phyloP scores from a whole-genome alignment of 805 yeast genomes.

The Candida montana region DNA sequence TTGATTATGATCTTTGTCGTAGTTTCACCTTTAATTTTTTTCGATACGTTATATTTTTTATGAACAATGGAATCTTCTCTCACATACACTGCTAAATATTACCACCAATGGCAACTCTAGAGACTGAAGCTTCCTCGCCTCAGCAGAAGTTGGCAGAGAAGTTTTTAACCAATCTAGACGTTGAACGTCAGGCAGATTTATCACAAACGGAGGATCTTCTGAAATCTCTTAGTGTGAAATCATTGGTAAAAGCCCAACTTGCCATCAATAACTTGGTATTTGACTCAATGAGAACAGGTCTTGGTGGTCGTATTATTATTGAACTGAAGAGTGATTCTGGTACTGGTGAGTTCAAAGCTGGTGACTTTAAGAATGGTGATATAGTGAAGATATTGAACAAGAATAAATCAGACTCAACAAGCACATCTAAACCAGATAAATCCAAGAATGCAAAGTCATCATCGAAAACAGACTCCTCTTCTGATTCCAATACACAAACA shows the following conservation, averaged over 20 bases:
- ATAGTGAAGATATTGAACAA: conserved; percentile 56
- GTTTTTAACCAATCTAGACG: conserved; percentile 16
- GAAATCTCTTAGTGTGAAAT: conserved; percentile 50
- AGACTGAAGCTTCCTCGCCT: background rate
- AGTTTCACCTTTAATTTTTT: background rate
- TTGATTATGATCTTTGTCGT: conserved; percentile 13
- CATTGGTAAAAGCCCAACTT: conserved; percentile 63
- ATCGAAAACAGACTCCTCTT: conserved; percentile 9
- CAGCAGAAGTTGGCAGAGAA: conserved; percentile 11
- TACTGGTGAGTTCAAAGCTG: conserved; percentile 35
- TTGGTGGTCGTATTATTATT: conserved; percentile 68
- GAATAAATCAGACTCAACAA: conserved; percentile 6
- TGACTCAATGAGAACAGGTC: conserved; percentile 63
- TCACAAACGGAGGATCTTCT: conserved; percentile 32
- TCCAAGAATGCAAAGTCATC: conserved; percentile 18
- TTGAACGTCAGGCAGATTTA: conserved; percentile 20
- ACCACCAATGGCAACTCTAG: background rate
- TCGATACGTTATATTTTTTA: no score
- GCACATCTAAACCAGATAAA: background rate
- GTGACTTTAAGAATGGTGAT: conserved; percentile 69
- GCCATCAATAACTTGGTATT: conserved; percentile 66
- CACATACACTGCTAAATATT: background rate
- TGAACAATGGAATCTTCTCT: no score
- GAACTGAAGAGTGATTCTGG: conserved; percentile 58
- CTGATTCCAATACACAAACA: background rate